These are phyloP conservation scores for Fagopyrum esculentum DNA, from an alignment of 148 eudicot genomes.

Conservation along the genomic window DNA sequence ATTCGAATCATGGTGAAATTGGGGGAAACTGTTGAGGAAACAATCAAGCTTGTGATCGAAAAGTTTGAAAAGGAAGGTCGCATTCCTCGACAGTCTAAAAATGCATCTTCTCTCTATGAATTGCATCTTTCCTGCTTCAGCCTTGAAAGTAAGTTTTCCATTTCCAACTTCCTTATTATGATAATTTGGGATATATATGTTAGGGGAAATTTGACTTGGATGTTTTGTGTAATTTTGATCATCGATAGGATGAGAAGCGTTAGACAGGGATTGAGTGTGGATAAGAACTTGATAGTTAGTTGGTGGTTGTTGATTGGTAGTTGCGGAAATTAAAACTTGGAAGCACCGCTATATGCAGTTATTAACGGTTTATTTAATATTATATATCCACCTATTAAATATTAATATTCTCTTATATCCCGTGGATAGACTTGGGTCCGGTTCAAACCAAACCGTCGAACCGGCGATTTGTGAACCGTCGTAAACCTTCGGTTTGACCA, in stretches of 20 bases:
- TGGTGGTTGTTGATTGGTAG: conserved; percentile 1
- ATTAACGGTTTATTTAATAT: no score
- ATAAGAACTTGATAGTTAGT: not conserved
- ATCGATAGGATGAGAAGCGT: not conserved
- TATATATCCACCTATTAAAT: no score
- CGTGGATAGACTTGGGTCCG: no score
- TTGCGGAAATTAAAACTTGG: not conserved
- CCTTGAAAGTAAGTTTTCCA: conserved; percentile 49
- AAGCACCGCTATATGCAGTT: not conserved
- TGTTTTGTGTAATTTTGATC: not conserved
- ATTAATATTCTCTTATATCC: no score
- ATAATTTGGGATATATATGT: no score
- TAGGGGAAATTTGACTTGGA: not conserved
- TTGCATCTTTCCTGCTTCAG: conserved; percentile 79
- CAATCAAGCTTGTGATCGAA: conserved; percentile 47
- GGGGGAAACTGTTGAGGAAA: conserved; percentile 77
- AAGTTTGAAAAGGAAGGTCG: conserved; percentile 73
- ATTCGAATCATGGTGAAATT: conserved; percentile 58
- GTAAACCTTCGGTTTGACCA: no score
- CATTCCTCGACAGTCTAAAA: conserved; percentile 41
- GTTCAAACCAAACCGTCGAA: no score
- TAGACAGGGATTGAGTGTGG: not conserved
- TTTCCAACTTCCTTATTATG: not conserved
- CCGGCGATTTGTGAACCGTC: no score
- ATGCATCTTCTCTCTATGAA: conserved; percentile 37